Conservation (phyloP, 2,329 filamentous ascomycete species). For the Alternaria rosae region DNA sequence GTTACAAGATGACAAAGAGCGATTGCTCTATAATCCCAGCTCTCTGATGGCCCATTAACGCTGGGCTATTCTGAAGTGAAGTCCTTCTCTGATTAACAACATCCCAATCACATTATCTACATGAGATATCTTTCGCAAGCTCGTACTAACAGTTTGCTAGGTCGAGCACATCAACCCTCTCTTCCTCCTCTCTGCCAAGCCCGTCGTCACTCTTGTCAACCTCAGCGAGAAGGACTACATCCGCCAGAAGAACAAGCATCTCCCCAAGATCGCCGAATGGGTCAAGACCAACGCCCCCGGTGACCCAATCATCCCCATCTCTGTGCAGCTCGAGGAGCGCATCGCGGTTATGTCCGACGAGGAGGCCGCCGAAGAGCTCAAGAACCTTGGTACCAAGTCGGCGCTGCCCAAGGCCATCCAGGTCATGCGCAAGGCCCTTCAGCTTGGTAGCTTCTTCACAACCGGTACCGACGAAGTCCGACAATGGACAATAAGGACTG, state of each 20-base stretch:
- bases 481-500: slow-evolving; percentile 97
- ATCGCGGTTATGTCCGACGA: slow-evolving; percentile 81
- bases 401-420: slow-evolving; percentile 89
- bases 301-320: slow-evolving; percentile 92
- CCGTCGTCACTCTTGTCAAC: slow-evolving; percentile 96
- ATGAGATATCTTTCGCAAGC: slow-evolving; percentile 3
- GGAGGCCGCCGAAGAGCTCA: slow-evolving; percentile 83
- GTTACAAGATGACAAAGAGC: slow-evolving; percentile 98
- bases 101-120: slow-evolving; percentile 10
- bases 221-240: slow-evolving; percentile 96
- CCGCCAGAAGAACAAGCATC: slow-evolving; percentile 99
- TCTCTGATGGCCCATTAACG: slow-evolving; percentile 91
- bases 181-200: slow-evolving; percentile 93
- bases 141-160: slow-evolving; percentile 59
- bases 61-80: slow-evolving; percentile 90
- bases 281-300: slow-evolving; percentile 88
- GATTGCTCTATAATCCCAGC: slow-evolving; percentile 98
- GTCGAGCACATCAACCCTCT: slow-evolving; percentile 98
- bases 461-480: slow-evolving; percentile 94
- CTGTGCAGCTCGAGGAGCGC: slow-evolving; percentile 91
- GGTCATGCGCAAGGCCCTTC: slow-evolving; percentile 90
- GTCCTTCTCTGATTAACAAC: slow-evolving; percentile 69
- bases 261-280: slow-evolving; percentile 93
- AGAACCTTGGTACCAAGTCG: slow-evolving; percentile 85
- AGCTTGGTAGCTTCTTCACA: slow-evolving; percentile 96